Base-by-base conservation (phyloP, 805 yeast species). In the Maudiozyma saulgeensis region DNA sequence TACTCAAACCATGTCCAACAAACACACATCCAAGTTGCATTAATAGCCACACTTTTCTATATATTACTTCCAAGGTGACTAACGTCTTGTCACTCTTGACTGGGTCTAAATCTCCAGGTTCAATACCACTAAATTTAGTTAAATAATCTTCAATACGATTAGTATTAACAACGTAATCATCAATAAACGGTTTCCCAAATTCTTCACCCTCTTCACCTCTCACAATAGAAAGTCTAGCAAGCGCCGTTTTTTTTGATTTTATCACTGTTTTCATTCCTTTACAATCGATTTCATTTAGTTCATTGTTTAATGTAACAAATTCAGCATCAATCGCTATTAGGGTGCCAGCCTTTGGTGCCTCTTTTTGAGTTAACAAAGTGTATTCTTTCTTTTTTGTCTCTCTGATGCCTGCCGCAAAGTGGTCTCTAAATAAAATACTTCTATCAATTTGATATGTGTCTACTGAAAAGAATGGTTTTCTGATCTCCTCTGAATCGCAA, bases 241-340 rank as follows among this genome's bases (percentile, higher is more conserved):
- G 71, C 2, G 93, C 81, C 42, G 83, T 74, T 47, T 78, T 76
- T 45, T 81, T 81, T 0, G 99, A 97, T 51, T 81, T 77, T 5
- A 89, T 75, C 35, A 91, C 66, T 6, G 78, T 75, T 53, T 82
- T 81, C 5, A 74, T 60, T 0, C 98, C 97, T 53, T 80, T 79
- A 48, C 82, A 79, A 47, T 80, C 78, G 44, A 91, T 77, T 60
- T 90, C 97, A 42, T 80, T 77, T 53, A 83, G 80, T 56, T 89
- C 97, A 4, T 85, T 85, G 45, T 81, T 79, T 32, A 90, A 64
- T 31, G 82, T 77, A 2, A 93, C 98, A 73, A 95, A 93, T 66
- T 93, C 99, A 0, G 99, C 97, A 71, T 93, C 99, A 50, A 93
- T 84, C 0, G 98, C 99, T 18, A 91, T 82, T 39, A 89, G 64